Evolutionary conservation across 257 asterid genomes (phyloP).

Genomic region (Capsicum pubescens): DNA sequence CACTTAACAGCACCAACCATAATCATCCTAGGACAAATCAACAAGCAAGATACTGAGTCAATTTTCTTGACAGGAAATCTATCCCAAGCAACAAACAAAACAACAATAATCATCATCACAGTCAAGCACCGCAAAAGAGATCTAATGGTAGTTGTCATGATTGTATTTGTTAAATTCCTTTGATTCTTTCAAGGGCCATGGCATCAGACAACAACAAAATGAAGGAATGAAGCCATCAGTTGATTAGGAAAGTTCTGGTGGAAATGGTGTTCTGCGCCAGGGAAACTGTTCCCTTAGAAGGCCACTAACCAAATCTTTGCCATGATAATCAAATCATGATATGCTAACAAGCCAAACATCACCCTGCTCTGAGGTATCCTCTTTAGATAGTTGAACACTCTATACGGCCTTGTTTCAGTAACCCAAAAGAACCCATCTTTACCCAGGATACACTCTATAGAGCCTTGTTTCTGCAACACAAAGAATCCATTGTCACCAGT

Average conservation of each 20-base stretch:
- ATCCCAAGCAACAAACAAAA: not conserved
- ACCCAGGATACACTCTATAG: not conserved
- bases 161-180: not conserved
- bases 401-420: conserved; percentile 16
- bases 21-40: conserved; percentile 65
- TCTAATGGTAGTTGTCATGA: not conserved
- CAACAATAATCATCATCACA: conserved; percentile 1
- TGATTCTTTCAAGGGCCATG: not conserved
- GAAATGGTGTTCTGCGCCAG: conserved; percentile 1
- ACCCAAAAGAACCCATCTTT: not conserved
- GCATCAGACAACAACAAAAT: conserved; percentile 22
- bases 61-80: conserved; percentile 4
- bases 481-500: not conserved
- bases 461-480: not conserved
- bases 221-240: conserved; percentile 7
- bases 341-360: conserved; percentile 1
- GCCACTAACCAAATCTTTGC: not conserved
- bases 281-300: not conserved
- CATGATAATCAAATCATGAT: not conserved
- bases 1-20: conserved; percentile 98
- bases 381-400: not conserved
- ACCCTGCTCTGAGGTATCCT: conserved; percentile 2
- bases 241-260: not conserved
- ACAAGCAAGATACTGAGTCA: conserved; percentile 24
- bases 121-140: not conserved